A percentile compares a stretch with the other conserved stretches of the same genome.
These are phyloP conservation scores for Eryngium alpinum DNA, from an alignment of 140 eudicot genomes.

Conservation along the genomic window DNA sequence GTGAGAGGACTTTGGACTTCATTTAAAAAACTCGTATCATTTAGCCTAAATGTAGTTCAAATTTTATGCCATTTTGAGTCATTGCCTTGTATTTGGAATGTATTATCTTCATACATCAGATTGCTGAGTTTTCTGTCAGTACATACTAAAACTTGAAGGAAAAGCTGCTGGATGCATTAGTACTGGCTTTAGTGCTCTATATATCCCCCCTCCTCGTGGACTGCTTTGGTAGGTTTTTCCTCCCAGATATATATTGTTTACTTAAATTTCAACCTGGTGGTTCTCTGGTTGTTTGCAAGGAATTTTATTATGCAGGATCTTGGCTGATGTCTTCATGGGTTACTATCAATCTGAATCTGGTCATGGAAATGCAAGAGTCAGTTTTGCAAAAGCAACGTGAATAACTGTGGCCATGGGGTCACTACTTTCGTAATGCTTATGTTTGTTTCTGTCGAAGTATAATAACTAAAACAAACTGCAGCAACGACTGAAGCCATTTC, in stretches of 20 bases:
- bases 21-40: not conserved
- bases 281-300: not conserved
- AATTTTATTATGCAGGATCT: conserved; percentile 43
- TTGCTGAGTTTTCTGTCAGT: conserved; percentile 13
- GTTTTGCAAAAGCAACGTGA: conserved; percentile 72
- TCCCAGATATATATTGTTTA: not conserved
- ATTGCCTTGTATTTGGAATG: not conserved
- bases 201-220: conserved; percentile 70
- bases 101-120: not conserved
- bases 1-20: not conserved
- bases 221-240: conserved; percentile 58
- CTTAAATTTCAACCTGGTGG: not conserved
- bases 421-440: too few species aligned
- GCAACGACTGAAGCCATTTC: too few species aligned
- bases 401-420: not conserved
- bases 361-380: conserved; percentile 55
- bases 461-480: too few species aligned
- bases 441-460: too few species aligned
- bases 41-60: not conserved
- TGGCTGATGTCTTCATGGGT: conserved; percentile 93
- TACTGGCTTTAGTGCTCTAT: conserved; percentile 67
- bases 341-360: conserved; percentile 76
- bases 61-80: not conserved
- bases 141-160: conserved; percentile 60
- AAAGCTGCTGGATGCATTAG: conserved; percentile 57